Conservation (phyloP, 1,284 basidiomycete genomes). For the Boletellus dicymbophilus region DNA sequence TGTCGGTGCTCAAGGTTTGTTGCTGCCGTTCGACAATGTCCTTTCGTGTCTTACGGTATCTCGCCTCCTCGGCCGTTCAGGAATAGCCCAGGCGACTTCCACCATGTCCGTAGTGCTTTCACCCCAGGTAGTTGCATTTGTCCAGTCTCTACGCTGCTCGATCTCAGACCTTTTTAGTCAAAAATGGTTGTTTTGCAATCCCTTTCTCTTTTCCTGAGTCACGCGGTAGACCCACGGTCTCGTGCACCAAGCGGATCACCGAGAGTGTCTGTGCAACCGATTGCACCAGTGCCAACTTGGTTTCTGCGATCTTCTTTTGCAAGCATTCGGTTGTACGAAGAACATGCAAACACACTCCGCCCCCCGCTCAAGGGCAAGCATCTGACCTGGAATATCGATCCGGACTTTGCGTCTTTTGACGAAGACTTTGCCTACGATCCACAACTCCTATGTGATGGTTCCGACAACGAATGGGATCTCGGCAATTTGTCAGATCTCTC, state of each 20-base stretch:
- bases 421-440: constrained; percentile 36
- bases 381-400: constrained; percentile 33
- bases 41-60: background rate
- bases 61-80: constrained; percentile 31
- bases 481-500: constrained; percentile 23
- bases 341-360: constrained; percentile 46
- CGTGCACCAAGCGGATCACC: constrained; percentile 8
- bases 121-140: constrained; percentile 47
- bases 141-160: constrained; percentile 2
- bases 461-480: constrained; percentile 23
- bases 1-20: constrained; percentile 55
- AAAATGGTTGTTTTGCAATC: constrained; percentile 62
- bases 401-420: constrained; percentile 26
- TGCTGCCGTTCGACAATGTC: background rate
- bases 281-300: constrained; percentile 43
- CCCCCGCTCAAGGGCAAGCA: constrained; percentile 28
- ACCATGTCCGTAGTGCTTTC: constrained; percentile 67
- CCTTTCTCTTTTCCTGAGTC: constrained; percentile 56
- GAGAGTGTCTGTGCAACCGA: constrained; percentile 9
- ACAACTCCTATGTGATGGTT: constrained; percentile 12
- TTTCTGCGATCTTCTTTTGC: constrained; percentile 55
- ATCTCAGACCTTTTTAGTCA: constrained; percentile 45
- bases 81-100: constrained; percentile 54
- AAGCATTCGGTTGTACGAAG: constrained; percentile 44
- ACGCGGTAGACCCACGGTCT: constrained; percentile 36